Percentiles rank a stretch among this genome's conserved stretches.
These are phyloP conservation scores for Pichia exigua DNA, from an alignment of 805 yeast species.

Conservation along the genomic window DNA sequence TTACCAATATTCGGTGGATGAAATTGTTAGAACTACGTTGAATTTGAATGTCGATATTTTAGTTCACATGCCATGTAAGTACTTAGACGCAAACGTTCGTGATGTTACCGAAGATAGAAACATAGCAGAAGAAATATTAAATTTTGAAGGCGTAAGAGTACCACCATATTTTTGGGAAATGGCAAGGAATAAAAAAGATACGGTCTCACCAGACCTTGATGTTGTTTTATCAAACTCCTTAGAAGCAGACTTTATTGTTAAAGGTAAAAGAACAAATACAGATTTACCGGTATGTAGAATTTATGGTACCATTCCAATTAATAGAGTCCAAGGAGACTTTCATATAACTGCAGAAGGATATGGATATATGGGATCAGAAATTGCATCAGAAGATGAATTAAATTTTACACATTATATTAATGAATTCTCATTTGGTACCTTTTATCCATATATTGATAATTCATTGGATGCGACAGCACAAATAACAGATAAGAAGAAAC, in stretches of 20 bases:
- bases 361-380: conserved; percentile 39
- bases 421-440: conserved; percentile 87
- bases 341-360: conserved; percentile 74
- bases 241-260: conserved; percentile 50
- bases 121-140: conserved; percentile 68
- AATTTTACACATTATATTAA: conserved; percentile 80
- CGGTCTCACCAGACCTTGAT: conserved; percentile 56
- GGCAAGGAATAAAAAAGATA: conserved; percentile 30
- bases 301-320: conserved; percentile 76
- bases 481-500: conserved; percentile 39
- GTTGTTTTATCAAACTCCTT: conserved; percentile 58
- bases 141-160: conserved; percentile 54
- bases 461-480: conserved; percentile 79
- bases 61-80: conserved; percentile 79
- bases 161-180: conserved; percentile 41
- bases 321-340: conserved; percentile 77
- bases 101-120: conserved; percentile 75
- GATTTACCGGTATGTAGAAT: conserved; percentile 80
- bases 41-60: conserved; percentile 71
- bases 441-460: conserved; percentile 76
- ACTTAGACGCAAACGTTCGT: conserved; percentile 62
- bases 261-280: conserved; percentile 36
- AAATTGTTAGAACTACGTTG: conserved; percentile 45
- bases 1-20: conserved; percentile 71
- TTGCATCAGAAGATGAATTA: conserved; percentile 41